Base-by-base conservation (phyloP, 805 yeast species). In the Pichia ethanolica region DNA sequence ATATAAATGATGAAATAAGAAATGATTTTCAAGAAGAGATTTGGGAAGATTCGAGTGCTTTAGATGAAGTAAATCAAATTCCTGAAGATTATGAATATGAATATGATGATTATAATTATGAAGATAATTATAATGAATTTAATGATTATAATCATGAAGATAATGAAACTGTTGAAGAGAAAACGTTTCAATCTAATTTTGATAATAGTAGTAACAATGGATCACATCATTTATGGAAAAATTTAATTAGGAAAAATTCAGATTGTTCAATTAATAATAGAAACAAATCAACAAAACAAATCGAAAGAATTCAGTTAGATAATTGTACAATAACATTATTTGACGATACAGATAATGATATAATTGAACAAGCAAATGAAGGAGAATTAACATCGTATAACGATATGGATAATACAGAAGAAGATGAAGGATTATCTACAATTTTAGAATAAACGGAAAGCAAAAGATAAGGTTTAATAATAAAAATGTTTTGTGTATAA, bases 51-150 rank as follows among this genome's bases (percentile, higher is more conserved):
- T 9, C 20, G 11, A 12, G 34, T 7, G 44, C 48, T 3, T 33
- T 69, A 13, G 72, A 68, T 51, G 72, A 69, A 50, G 58, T 67
- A 32, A 69, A 69, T 44, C 56, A 53, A 35, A 49, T 69, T 5
- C 71, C 72, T 1, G 71, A 66, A 46, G 73, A 69, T 49, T 67
- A 51, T 46, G 71, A 66, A 7, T 59, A 59, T 51, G 61, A 46
- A 5, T 8, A 14, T 30, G 39, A 44, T 11, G 35, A 32, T 13
- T 33, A 33, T 33, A 10, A n/a, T n/a, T n/a, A n/a, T n/a, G 20
- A 20, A 14, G 43, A 30, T 11, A 7, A 40, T 30, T 30, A 39
- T 13, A 39, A 12, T 39, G 14, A 26, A 20, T 39, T 13, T 25
- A 33, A 39, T 39, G 42, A 39, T 27, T 12, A 30, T 27, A 25